These are phyloP conservation scores for Paxillus rubicundulus DNA, from an alignment of 768 basidiomycete species.

Conservation along the genomic window DNA sequence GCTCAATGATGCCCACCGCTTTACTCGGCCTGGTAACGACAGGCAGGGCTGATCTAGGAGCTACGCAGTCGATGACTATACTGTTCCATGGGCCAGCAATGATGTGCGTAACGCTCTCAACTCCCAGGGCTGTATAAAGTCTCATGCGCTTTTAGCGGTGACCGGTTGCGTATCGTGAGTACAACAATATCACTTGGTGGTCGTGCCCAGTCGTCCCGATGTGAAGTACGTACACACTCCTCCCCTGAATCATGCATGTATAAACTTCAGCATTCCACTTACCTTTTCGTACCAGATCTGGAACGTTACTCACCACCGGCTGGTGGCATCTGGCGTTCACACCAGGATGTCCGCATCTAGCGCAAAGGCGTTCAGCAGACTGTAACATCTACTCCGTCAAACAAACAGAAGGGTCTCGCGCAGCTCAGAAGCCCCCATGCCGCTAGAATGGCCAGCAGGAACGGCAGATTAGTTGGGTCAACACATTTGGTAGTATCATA, in stretches of 20 bases:
- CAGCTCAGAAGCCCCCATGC: no score
- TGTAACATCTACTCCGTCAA: constrained; percentile 5
- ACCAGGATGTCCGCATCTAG: constrained; percentile 52
- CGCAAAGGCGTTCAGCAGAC: constrained; percentile 12
- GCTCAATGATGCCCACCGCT: constrained; percentile 49
- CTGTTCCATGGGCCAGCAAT: constrained; percentile 57
- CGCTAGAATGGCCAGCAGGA: no score
- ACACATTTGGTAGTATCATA: no score
- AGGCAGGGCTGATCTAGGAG: constrained; percentile 32
- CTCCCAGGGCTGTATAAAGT: background rate
- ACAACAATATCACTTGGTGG: constrained; percentile 50
- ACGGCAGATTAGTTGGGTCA: no score
- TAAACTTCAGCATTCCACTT: background rate
- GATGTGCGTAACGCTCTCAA: constrained; percentile 28
- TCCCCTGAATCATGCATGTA: no score
- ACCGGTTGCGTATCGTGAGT: constrained; percentile 49
- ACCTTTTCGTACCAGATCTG: constrained; percentile 43
- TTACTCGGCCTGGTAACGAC: constrained; percentile 27
- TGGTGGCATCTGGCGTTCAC: constrained; percentile 55
- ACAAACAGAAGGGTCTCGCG: no score
- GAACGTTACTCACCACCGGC: constrained; percentile 49
- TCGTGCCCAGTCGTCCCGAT: constrained; percentile 45
- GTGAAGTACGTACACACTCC: constrained; percentile 39
- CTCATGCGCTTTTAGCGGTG: constrained; percentile 35
- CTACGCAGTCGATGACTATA: constrained; percentile 52